Evolutionary conservation across 768 basidiomycete genomes (phyloP).

Genomic region (Basidioascus undulatus): DNA sequence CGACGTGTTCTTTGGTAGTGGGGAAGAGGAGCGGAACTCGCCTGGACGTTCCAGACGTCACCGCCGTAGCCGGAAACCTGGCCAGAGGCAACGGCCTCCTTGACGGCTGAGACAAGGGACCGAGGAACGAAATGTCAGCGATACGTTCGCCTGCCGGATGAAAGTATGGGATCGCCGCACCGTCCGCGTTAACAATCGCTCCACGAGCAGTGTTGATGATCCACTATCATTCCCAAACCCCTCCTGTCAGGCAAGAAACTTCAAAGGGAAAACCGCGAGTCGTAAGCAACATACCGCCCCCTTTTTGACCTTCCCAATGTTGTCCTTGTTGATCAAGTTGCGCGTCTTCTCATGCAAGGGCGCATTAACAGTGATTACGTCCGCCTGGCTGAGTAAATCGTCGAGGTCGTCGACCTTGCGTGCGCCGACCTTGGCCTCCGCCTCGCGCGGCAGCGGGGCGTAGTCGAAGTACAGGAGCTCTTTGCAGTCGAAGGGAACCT

Average conservation of each 20-base stretch:
- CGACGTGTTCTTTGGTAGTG: too few relatives aligned
- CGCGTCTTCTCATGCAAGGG: slow-evolving; percentile 66
- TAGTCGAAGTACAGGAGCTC: slow-evolving; percentile 50
- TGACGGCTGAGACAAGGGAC: too few relatives aligned
- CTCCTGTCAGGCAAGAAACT: too few relatives aligned
- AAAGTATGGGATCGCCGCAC: too few relatives aligned
- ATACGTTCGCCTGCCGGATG: slow-evolving; percentile 52
- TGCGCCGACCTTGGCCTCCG: slow-evolving; percentile 38
- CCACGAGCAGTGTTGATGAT: slow-evolving; percentile 81
- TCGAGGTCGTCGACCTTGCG: slow-evolving; percentile 58
- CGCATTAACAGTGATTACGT: slow-evolving; percentile 53
- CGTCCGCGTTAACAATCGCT: slow-evolving; percentile 62
- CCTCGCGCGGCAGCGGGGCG: slow-evolving; percentile 23
- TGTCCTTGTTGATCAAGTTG: slow-evolving; percentile 55
- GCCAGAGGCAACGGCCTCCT: slow-evolving; percentile 42
- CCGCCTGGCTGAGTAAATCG: slow-evolving; percentile 24
- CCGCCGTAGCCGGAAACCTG: slow-evolving; percentile 25
- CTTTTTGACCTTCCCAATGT: slow-evolving; percentile 70
- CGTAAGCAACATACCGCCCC: too few relatives aligned
- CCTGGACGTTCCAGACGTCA: slow-evolving; percentile 64
- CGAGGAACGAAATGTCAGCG: too few relatives aligned
- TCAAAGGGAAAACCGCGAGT: too few relatives aligned
- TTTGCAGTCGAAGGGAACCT: slow-evolving; percentile 52
- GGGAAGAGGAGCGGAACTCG: too few relatives aligned
- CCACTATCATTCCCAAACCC: too few relatives aligned